Base-by-base conservation (phyloP, 2,329 filamentous ascomycete species). In the Escovopsis sp. region DNA sequence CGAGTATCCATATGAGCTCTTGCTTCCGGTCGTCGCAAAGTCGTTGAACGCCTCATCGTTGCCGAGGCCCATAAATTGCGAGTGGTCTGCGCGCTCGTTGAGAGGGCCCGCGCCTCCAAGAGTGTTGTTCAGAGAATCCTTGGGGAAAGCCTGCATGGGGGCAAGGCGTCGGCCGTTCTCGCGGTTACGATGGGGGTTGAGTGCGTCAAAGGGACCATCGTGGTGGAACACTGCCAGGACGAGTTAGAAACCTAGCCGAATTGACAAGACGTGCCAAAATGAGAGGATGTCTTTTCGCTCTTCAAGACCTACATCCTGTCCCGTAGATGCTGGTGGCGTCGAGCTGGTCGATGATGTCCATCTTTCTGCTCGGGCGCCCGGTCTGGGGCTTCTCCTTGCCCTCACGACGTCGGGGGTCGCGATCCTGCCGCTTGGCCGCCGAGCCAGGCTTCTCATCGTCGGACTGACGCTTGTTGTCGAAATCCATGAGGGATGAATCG, bases 261-360 rank as follows among this genome's bases (percentile, higher is more conserved):
- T 86, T 93, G 49, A 8, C 15, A 23, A 5, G 4, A 13, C 10
- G 12, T 8, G 30, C n/a, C 39, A 29, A 36, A 27, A 35, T 11
- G 13, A 21, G 25, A 34, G 19, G 13, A 11, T 16, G 16, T 9
- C 7, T 19, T 15, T 23, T 4, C 2, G 8, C 12, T 11, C 19
- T 29, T 28, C n/a, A n/a, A n/a, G 33, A 75, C 83, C 61, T 66
- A 92, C 85, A 65, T 59, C 88, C 87, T 48, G 81, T 84, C 38
- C 90, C 88, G 52, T 93, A 94, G 47, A 96, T 92, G 55, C 87
- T 87, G 4, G 87, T 94, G 42, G 90, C 87, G 62, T 96, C 90
- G 44, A 98, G 66, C 55, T 94, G 88, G 61, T 98, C 90, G 49
- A 98, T 96, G 31, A 96, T 72, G 54, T 98, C 90, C 44, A 96